Base-by-base conservation (phyloP, 208 protist species). In the Tetramitus jugosus region DNA sequence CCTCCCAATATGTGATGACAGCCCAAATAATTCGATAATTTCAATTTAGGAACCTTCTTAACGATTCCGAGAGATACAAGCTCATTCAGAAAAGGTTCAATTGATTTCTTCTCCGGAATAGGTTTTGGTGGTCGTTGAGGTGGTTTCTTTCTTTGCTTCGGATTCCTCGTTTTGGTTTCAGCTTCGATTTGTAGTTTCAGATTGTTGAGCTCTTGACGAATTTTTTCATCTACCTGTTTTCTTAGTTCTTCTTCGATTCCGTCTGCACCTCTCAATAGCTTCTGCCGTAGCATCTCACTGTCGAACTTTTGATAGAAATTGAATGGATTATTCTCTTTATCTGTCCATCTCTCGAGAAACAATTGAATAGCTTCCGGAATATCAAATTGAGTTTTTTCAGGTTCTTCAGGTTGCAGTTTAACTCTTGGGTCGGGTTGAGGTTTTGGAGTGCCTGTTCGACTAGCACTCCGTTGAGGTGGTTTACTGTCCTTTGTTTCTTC, bases 191-290 rank as follows among this genome's bases (percentile, higher is more conserved):
- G 77, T 67, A 85, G 87, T 86, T 93, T 91, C 39, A 97, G 76
- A 83, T 96, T 96, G 26, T 79, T 67, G 37, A 97, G 89, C 84
- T 97, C 93, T 65, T 92, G 84, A 79, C 87, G 82, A 52, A 97
- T 89, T n/a, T 94, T 85, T 84, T 92, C 82, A 77, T 96, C 92
- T 3, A 97, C 93, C 78, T 90, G 87, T 65, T 76, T 79, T 40
- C 94, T 89, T 56, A 97, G 81, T 45, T 94, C 86, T 33, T 87
- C 81, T 84, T 95, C 91, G 29, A 97, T 84, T 17, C 92, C 93
- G 29, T 86, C 84, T 2, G 90, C 87, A 6, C 92, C 91, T 53
- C 91, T 86, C 74, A 96, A 79, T 29, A 95, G 84, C 81, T 94
- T 84, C 61, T 87, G 80, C 33, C 88, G 81, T 62, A 96, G 81